Conservation (phyloP, 768 basidiomycete genomes). For the Lactifluus echinatus region DNA sequence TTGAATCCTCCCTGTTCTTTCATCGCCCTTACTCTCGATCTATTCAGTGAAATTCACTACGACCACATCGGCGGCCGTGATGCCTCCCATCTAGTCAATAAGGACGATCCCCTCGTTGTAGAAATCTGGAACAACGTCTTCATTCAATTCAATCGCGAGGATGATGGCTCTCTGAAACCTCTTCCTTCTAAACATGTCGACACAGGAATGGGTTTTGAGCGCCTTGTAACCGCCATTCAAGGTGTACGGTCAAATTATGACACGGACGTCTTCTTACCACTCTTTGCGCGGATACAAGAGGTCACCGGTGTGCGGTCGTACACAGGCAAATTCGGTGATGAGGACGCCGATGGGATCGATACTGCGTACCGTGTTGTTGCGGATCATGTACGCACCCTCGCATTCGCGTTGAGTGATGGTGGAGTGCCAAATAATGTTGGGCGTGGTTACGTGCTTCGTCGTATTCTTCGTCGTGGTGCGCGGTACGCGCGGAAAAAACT, state of each 20-base stretch:
- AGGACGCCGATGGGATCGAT: slow-evolving; percentile 92
- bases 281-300: slow-evolving; percentile 81
- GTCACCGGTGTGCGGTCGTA: slow-evolving; percentile 86
- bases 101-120: slow-evolving; percentile 93
- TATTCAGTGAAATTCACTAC: slow-evolving; percentile 81
- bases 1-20: not conserved
- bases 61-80: slow-evolving; percentile 98
- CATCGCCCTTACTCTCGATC: not conserved
- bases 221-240: slow-evolving; percentile 89
- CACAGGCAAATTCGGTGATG: slow-evolving; percentile 84
- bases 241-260: slow-evolving; percentile 94
- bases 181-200: slow-evolving; percentile 95
- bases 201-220: slow-evolving; percentile 99
- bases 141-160: slow-evolving; percentile 96
- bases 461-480: slow-evolving; percentile 90
- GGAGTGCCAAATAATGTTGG: slow-evolving; percentile 96
- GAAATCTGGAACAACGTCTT: slow-evolving; percentile 99
- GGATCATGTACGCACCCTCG: slow-evolving; percentile 92
- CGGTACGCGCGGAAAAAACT: slow-evolving; percentile 94
- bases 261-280: slow-evolving; percentile 88
- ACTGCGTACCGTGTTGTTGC: slow-evolving; percentile 97
- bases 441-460: slow-evolving; percentile 91
- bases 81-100: slow-evolving; percentile 86
- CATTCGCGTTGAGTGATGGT: slow-evolving; percentile 93
- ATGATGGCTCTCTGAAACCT: slow-evolving; percentile 66